Conservation (phyloP, 2,329 filamentous ascomycete genomes). For the Colletotrichum nymphaeae region DNA sequence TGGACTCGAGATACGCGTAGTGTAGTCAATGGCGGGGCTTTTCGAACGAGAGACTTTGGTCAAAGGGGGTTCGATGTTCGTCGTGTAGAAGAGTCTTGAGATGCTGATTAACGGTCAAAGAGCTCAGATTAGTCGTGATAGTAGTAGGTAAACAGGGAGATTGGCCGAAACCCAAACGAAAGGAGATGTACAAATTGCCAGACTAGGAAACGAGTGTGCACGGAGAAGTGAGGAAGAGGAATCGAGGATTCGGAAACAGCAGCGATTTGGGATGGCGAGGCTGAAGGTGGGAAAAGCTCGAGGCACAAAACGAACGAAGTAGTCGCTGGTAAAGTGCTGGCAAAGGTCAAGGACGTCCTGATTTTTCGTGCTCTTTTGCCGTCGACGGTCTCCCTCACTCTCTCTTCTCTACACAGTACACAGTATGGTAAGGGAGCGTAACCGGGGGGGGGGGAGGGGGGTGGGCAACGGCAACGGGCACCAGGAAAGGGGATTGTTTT, state of each 20-base stretch:
- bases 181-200: slow-evolving; percentile 25
- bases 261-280: slow-evolving; percentile 6
- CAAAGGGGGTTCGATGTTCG: neutral
- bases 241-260: neutral
- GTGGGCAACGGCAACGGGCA: slow-evolving; percentile 5
- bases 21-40: slow-evolving; percentile 1
- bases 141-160: neutral
- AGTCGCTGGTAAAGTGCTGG: slow-evolving; percentile 4
- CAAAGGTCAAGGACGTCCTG: neutral
- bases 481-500: slow-evolving; percentile 38
- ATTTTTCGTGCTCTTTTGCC: slow-evolving; percentile 6
- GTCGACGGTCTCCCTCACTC: neutral
- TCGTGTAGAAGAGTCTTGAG: neutral
- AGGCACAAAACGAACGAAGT: slow-evolving; percentile 25
- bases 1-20: slow-evolving; percentile 7
- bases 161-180: slow-evolving; percentile 24
- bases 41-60: neutral
- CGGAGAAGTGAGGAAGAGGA: slow-evolving; percentile 21
- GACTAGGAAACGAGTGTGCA: slow-evolving; percentile 30
- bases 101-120: neutral
- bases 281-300: slow-evolving; percentile 20
- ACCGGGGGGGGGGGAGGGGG: slow-evolving; percentile 2
- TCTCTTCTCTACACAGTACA: neutral
- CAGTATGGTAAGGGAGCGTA: slow-evolving; percentile 13
- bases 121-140: slow-evolving; percentile 24